A percentile compares a stretch with the other conserved stretches of the same genome.
Evolutionary conservation across 805 yeast genomes (phyloP).

Genomic region (Grigorovia transvaalensis): DNA sequence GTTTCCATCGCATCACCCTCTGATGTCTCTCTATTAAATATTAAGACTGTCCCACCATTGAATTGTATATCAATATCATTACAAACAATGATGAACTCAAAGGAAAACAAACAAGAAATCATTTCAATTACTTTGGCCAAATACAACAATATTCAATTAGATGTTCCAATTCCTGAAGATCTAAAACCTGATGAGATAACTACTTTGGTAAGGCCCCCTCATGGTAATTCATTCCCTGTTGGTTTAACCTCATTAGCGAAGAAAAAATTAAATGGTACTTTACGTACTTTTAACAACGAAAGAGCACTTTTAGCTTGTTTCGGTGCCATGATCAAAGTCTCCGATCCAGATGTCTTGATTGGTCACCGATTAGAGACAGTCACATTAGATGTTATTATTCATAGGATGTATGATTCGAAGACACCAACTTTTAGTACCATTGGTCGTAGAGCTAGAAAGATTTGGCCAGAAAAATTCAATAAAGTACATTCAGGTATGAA

Average conservation of each 20-base stretch:
- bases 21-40: conserved; percentile 37
- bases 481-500: conserved; percentile 40
- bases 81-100: conserved; percentile 69
- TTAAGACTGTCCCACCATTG: conserved; percentile 50
- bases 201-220: conserved; percentile 70
- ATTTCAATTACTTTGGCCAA: conserved; percentile 73
- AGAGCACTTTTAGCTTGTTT: conserved; percentile 63
- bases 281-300: conserved; percentile 62
- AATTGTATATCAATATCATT: conserved; percentile 67
- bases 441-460: conserved; percentile 70
- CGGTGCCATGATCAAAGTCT: conserved; percentile 54
- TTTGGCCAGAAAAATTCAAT: conserved; percentile 70
- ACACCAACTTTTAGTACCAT: conserved; percentile 70
- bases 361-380: conserved; percentile 82
- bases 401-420: conserved; percentile 64
- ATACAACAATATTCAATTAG: conserved; percentile 60
- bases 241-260: conserved; percentile 59
- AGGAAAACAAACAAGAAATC: conserved; percentile 72
- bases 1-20: conserved; percentile 44
- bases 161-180: conserved; percentile 57
- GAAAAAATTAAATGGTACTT: conserved; percentile 33
- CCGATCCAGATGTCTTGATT: conserved; percentile 85
- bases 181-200: conserved; percentile 49
- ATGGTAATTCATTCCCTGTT: conserved; percentile 61
- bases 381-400: conserved; percentile 68